phyloP scores from a whole-genome alignment of 2,329 filamentous ascomycete genomes.

The Periglandula ipomoeae region DNA sequence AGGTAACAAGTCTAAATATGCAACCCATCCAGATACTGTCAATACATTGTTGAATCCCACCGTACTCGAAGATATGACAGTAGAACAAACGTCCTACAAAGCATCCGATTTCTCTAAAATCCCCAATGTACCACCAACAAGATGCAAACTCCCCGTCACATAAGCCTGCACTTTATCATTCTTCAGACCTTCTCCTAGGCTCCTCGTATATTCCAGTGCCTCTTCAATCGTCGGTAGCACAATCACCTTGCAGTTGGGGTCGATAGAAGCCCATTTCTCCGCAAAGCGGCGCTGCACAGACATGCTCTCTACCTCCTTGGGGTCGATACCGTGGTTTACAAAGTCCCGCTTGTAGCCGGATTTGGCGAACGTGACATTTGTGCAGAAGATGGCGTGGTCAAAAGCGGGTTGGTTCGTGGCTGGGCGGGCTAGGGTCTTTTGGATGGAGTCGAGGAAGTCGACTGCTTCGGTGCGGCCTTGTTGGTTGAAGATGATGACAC shows the following conservation, averaged over 20 bases:
- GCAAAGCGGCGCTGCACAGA: conserved; percentile 45
- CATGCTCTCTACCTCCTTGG: conserved; percentile 40
- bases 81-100: conserved; percentile 18
- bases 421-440: conserved; percentile 23
- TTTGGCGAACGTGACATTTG: conserved; percentile 53
- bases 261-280: conserved; percentile 38
- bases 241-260: conserved; percentile 34
- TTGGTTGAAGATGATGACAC: conserved; percentile 82
- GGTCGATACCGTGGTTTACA: conserved; percentile 45
- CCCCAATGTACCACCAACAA: conserved; percentile 47
- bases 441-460: conserved; percentile 41
- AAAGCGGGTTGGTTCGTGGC: conserved; percentile 36
- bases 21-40: neutral
- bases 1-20: neutral
- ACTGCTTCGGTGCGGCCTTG: conserved; percentile 47
- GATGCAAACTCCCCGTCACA: conserved; percentile 54
- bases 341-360: conserved; percentile 48
- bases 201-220: conserved; percentile 39
- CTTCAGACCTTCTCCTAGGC: conserved; percentile 22
- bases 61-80: too few relatives aligned
- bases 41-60: too few relatives aligned
- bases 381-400: conserved; percentile 72
- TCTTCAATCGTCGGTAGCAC: conserved; percentile 46
- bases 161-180: conserved; percentile 36
- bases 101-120: conserved; percentile 39